Evolutionary conservation across 345 rosid genomes (phyloP), one percentile per base, ranked within the genome.

Genomic region (Cardamine resedifolia): DNA sequence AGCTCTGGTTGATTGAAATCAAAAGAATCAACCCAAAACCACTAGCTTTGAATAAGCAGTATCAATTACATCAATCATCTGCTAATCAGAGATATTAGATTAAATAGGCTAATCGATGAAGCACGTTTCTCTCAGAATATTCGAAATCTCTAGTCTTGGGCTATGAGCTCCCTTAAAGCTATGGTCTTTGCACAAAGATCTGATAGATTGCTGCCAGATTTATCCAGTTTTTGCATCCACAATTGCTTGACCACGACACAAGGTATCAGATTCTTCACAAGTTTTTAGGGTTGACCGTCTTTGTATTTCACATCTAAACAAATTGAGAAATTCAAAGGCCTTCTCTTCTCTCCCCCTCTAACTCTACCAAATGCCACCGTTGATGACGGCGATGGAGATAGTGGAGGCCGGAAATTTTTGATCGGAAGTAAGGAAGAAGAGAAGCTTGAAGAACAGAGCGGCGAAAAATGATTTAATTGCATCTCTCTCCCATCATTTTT

Each of bases 81-180:
- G 64, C 58, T 63, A 43, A 64, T 53, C 56, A 72, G 52, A 72
- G 26, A 41, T 18, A 23, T 48, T 65, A 3, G 20, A 31, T 30
- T 20, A 19, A 49, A n/a, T 20, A 27, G 20, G 39, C 52, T 23
- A 47, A 60, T 55, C 47, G 7, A 41, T 1, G 18, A 64, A 56
- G 55, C 66, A 65, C 47, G 66, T 57, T 16, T 4, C 55, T 23
- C 10, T 14, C 30, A 20, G 41, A 68, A 28, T 61, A 68, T 60
- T 61, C 74, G 63, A 75, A 74, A 51, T 43, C 68, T 58, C 62
- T 27, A 65, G 58, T 33, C 58, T 64, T 41, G 45, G 68, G 51
- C 36, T 27, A 68, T 18, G 30, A 70, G 75, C 70, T 76, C 60
- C 50, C 41, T 52, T 28, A 70, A 70, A 76, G 75, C 51, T 57